Conservation (phyloP, 345 rosid genomes). For the Salix brachista region DNA sequence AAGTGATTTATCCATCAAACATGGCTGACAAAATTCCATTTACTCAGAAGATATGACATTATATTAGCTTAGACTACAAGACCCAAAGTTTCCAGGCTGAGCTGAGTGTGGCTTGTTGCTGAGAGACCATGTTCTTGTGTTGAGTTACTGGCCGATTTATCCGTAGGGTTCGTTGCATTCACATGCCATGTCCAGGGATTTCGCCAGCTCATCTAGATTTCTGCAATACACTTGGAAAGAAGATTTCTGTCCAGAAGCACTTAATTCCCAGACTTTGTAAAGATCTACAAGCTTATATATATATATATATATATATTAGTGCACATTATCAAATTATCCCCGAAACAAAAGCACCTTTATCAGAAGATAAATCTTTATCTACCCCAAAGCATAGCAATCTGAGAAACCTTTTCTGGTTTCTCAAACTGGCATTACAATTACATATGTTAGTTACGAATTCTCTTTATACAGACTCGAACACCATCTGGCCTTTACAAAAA, state of each 20-base stretch:
- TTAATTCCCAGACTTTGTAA: neutral
- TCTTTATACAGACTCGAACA: neutral
- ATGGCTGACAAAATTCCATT: too few species aligned
- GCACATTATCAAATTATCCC: neutral
- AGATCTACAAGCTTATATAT: neutral
- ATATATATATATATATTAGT: neutral
- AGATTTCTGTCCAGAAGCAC: neutral
- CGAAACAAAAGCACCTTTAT: neutral
- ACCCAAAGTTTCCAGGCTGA: neutral
- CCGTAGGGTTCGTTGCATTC: neutral
- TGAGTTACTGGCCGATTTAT: neutral
- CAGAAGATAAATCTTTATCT: neutral
- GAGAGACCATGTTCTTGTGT: neutral
- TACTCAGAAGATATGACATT: too few species aligned
- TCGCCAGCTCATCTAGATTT: neutral
- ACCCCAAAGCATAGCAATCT: neutral
- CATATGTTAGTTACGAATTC: neutral
- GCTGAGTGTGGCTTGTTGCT: neutral
- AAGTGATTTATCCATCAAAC: too few species aligned
- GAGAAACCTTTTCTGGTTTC: neutral
- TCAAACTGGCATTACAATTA: constrained; percentile 6
- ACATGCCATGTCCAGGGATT: neutral
- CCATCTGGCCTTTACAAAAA: neutral
- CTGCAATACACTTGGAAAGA: neutral
- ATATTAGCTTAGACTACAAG: too few species aligned